Evolutionary conservation across 306 rosid genomes (phyloP), one percentile per base, ranked within the genome.

Genomic region (Cicer yamashitae): DNA sequence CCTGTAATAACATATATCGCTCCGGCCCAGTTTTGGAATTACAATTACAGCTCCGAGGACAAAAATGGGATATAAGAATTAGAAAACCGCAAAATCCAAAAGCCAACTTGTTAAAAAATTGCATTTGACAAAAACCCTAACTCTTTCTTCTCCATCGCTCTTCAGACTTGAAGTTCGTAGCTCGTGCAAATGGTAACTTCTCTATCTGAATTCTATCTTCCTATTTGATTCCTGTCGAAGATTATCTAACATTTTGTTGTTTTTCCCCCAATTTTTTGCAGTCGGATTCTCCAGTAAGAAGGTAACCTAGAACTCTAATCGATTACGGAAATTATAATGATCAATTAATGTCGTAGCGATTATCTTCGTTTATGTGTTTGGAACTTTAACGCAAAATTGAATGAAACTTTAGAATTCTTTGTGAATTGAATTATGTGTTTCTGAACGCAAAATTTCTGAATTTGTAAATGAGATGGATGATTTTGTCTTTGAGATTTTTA

Each of bases 211-310:
- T 72, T 72, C 68, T 20, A 34, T 60, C 18, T n/a, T 3, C 43
- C 51, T 6, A 38, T 20, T 43, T 0, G 8, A 48, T 70, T 75
- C 11, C 47, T 37, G 0, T 11, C 22, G 7, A 43, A 17, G 1
- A 30, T 71, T 8, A 17, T 60, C 84, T 85, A 34, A 77, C 22
- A 10, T 14, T 43, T 57, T 76, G 3, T 43, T 10, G 9, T 17
- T 70, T 10, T 30, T 43, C 17, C 43, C 40, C 40, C 64, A 25
- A 39, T 74, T 60, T 13, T 43, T 70, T 52, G 70, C 93, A 94
- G 99, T 93, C 92, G 14, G 96, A 89, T 80, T 89, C 97, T 72
- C 96, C 93, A 2, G 82, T 86, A 59, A 85, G 83, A 86, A 85
- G 88, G 99, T 90, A 85, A 81, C 81, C 61, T 11, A 17, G 6